Evolutionary conservation across 805 yeast species (phyloP), one percentile per base, ranked within the genome.

Genomic region (Saccharomycopsis synnaedendra): DNA sequence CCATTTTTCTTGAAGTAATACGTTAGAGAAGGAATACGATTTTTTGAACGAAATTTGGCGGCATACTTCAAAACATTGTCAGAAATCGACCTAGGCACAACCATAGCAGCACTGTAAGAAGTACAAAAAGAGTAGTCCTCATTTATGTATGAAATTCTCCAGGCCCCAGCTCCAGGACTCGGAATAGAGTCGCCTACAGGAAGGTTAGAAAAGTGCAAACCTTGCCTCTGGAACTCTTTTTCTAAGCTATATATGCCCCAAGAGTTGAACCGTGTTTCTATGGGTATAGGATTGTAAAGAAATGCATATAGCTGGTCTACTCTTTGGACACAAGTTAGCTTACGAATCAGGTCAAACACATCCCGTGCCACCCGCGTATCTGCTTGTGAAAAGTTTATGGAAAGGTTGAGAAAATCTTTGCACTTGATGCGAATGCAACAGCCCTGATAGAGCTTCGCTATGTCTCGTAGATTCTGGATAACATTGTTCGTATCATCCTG

Each of bases 41-140:
- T 76, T 60, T 90, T 89, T 1, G 97, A 87, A 41, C 98, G 68
- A 61, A 77, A 93, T 57, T 82, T 83, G 4, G 84, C 80, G 0
- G 96, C 94, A 60, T 93, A 90, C 45, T 76, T 75, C 44, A 93
- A 63, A 7, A 89, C 83, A 39, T 81, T 81, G 59, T 93, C 97
- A 1, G 95, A 81, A 2, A 89, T 77, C 2, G 76, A 61, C n/a
- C 66, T 63, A 0, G 98, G 98, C 0, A 89, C 82, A 4, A 85
- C 71, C 1, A 88, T 57, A 4, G 59, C 44, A 0, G 69, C 61
- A 0, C 97, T 96, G 58, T 93, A 93, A 0, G 95, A 78, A 3
- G 79, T 71, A 56, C 90, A 80, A 46, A 87, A 71, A 40, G 70
- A 70, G 60, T 82, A 86, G 35, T 77, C 72, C 32, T 64, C 60